Conservation (phyloP, 352 stramenopile species). For the Pythium insidiosum region DNA sequence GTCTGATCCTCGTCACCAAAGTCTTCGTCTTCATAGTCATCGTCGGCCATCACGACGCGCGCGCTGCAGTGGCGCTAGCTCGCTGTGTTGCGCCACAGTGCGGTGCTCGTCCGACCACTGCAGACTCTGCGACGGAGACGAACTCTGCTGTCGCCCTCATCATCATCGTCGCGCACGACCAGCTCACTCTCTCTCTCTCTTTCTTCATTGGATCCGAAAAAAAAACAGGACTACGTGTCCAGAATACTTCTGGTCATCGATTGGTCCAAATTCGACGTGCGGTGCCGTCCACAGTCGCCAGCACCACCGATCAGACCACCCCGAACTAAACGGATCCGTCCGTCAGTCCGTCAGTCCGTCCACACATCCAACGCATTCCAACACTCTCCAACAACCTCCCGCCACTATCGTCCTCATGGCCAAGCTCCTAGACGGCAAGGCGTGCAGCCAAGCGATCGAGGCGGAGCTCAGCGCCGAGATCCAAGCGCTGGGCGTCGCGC, state of each 20-base stretch:
- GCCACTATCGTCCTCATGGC: slow-evolving; percentile 16
- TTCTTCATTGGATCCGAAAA: not conserved
- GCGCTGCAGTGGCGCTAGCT: not conserved
- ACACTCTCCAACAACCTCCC: not conserved
- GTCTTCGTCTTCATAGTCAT: not conserved
- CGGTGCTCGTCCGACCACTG: not conserved
- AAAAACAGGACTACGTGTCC: not conserved
- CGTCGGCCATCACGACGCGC: not conserved
- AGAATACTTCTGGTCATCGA: not conserved
- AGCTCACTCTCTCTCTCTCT: not conserved
- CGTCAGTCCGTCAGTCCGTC: not conserved
- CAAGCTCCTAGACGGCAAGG: slow-evolving; percentile 71
- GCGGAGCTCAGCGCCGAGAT: slow-evolving; percentile 79
- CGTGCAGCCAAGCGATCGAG: slow-evolving; percentile 78
- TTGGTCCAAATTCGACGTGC: not conserved
- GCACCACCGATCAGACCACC: no score
- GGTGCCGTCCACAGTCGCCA: no score
- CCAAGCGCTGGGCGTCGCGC: slow-evolving; percentile 28
- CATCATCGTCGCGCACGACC: not conserved
- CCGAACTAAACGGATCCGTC: not conserved
- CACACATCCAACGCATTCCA: not conserved
- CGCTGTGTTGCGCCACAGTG: not conserved
- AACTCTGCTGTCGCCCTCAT: no score
- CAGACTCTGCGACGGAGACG: no score
- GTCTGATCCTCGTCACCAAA: not conserved